Conservation (phyloP, 106 monocot species). For the Vanilla planifolia region DNA sequence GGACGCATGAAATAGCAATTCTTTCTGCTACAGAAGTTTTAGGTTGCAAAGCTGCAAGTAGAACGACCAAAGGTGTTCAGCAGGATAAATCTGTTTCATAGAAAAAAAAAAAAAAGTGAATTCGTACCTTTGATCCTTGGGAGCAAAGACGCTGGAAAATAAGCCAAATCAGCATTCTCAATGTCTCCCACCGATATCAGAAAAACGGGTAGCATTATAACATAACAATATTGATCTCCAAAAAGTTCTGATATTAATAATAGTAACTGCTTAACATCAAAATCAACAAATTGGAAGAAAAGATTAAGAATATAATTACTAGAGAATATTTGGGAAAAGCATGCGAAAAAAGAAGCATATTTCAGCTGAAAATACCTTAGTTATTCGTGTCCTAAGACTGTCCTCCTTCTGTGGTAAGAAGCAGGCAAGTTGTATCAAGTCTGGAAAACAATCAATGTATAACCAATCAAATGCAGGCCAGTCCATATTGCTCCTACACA, state of each 20-base stretch:
- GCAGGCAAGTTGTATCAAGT: slow-evolving; percentile 85
- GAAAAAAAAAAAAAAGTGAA: background rate
- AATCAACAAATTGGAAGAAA: slow-evolving; percentile 5
- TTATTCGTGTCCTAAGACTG: slow-evolving; percentile 68
- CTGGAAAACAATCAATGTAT: slow-evolving; percentile 79
- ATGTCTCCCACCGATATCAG: slow-evolving; percentile 78
- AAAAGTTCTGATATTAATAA: slow-evolving; percentile 46
- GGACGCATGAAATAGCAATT: slow-evolving; percentile 75
- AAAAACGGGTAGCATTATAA: slow-evolving; percentile 89
- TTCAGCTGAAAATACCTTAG: slow-evolving; percentile 41
- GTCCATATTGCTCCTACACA: slow-evolving; percentile 67
- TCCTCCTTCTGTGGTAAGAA: slow-evolving; percentile 86
- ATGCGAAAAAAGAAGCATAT: background rate
- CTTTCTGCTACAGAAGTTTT: slow-evolving; percentile 67
- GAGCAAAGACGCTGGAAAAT: slow-evolving; percentile 52
- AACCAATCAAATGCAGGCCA: slow-evolving; percentile 96
- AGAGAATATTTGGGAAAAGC: background rate
- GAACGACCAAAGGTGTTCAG: background rate
- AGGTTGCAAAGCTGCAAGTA: slow-evolving; percentile 69
- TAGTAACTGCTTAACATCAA: slow-evolving; percentile 61
- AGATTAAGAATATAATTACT: background rate
- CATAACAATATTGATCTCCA: slow-evolving; percentile 68
- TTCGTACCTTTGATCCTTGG: slow-evolving; percentile 67
- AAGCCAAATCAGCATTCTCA: slow-evolving; percentile 80
- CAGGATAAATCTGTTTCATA: background rate